Conservation (phyloP, 345 rosid species). For the Rhizophora apiculata region DNA sequence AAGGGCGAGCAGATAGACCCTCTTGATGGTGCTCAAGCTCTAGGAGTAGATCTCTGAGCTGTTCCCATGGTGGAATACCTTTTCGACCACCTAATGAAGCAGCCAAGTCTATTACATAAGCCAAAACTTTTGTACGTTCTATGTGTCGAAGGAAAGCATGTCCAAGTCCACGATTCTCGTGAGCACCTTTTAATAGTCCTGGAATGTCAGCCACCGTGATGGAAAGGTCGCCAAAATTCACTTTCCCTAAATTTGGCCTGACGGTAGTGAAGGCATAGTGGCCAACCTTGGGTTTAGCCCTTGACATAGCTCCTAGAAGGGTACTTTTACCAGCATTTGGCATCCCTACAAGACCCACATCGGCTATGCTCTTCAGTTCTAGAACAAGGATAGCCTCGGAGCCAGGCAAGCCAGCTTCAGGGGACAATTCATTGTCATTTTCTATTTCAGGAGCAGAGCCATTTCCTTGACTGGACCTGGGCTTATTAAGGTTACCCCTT, state of each 20-base stretch:
- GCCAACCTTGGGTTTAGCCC: conserved; percentile 80
- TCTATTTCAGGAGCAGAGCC: conserved; percentile 23
- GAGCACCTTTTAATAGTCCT: conserved; percentile 89
- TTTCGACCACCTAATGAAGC: conserved; percentile 62
- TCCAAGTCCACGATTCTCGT: conserved; percentile 80
- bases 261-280: conserved; percentile 88
- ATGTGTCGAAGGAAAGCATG: conserved; percentile 89
- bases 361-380: conserved; percentile 94
- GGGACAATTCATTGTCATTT: conserved; percentile 32
- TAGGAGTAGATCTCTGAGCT: conserved; percentile 61
- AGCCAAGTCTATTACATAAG: conserved; percentile 83
- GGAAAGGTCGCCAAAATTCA: conserved; percentile 71
- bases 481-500: conserved; percentile 34
- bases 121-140: conserved; percentile 90
- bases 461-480: conserved; percentile 7
- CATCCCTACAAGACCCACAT: conserved; percentile 96
- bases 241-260: conserved; percentile 81
- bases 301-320: conserved; percentile 78
- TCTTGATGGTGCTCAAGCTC: conserved; percentile 88
- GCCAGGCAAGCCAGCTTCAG: conserved; percentile 56
- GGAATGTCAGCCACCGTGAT: conserved; percentile 94
- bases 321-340: conserved; percentile 97
- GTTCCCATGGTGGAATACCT: conserved; percentile 85
- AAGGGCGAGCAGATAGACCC: conserved; percentile 71
- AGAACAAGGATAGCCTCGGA: conserved; percentile 58